Base-by-base conservation (phyloP, 2,329 filamentous ascomycete species). In the Camptophora hylomeconis region DNA sequence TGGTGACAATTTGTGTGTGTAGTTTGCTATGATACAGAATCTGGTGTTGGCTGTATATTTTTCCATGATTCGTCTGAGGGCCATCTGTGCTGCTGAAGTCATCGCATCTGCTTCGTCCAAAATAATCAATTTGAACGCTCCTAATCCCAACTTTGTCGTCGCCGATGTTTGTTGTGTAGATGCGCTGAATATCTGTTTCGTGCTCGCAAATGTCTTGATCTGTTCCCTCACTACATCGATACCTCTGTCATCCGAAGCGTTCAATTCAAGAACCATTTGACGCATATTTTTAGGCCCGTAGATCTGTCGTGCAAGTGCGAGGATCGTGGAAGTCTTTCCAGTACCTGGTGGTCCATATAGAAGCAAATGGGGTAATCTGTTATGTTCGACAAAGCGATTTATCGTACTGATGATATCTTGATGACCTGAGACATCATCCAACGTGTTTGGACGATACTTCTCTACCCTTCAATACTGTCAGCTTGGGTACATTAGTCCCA, bases 1-100 rank as follows among this genome's bases (percentile, higher is more conserved):
- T 0, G 89, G 87, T 8, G 83, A 92, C 20, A 98, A 73, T 57
- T 98, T 98, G 62, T 98, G 89, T 17, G 89, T 89, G 57, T 98
- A 98, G 59, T 98, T 98, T 45, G 89, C 89, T 45, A 98, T 95
- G 50, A 98, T 83, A 60, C 87, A 95, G 60, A 98, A 98, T 29
- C 89, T 69, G 2, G 89, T 94, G 60, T 98, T 98, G 36, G 81
- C 81, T 1, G 89, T 98, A 61, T 98, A 98, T 60, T 93, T 93
- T 52, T 98, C 89, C 89, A 98, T 98, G 50, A 98, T 95, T 26
- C 89, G 68, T 38, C 89, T 72, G 31, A 98, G 64, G 0, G 89
- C 89, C 87, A 98, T 98, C 57, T 98, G 89, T 5, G 89, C 89
- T 1, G 87, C 92, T 30, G 82, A 80, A n/a, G 89, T 98, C 89